Conservation (phyloP, 2,329 filamentous ascomycete genomes). For the Pseudogymnoascus sp. region DNA sequence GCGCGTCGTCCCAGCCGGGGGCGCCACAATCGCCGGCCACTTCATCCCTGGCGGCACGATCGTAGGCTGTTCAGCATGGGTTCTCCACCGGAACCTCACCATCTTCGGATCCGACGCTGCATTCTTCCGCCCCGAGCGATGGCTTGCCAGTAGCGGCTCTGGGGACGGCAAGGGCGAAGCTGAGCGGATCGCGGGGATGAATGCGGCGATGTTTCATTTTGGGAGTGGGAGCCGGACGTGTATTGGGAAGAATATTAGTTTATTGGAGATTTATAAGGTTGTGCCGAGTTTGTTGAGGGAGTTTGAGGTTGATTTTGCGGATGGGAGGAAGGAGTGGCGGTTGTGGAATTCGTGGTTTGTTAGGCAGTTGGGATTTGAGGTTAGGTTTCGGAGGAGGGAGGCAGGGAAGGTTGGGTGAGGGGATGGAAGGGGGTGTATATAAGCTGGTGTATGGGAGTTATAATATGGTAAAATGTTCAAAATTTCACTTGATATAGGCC, state of each 20-base stretch:
- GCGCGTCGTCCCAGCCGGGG: slow-evolving; percentile 60
- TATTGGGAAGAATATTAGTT: slow-evolving; percentile 59
- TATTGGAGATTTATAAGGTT: slow-evolving; percentile 58
- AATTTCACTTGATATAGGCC: neutral
- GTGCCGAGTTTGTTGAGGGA: slow-evolving; percentile 54
- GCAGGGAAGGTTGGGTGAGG: too few relatives aligned
- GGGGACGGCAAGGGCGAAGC: slow-evolving; percentile 36
- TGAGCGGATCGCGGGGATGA: slow-evolving; percentile 57
- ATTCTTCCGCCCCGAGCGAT: slow-evolving; percentile 60
- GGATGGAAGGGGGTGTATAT: neutral
- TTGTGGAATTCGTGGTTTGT: slow-evolving; percentile 58
- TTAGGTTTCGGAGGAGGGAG: slow-evolving; percentile 22
- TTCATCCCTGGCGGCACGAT: slow-evolving; percentile 63
- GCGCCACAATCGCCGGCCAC: slow-evolving; percentile 54
- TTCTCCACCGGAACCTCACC: slow-evolving; percentile 60
- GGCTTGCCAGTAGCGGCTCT: slow-evolving; percentile 40
- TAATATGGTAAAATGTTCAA: neutral
- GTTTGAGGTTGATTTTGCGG: slow-evolving; percentile 54
- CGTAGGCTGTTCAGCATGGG: slow-evolving; percentile 69
- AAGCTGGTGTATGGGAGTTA: neutral
- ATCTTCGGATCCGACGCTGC: slow-evolving; percentile 65
- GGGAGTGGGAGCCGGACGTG: slow-evolving; percentile 65
- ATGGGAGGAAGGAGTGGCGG: slow-evolving; percentile 50
- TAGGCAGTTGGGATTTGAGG: slow-evolving; percentile 49
- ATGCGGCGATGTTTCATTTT: slow-evolving; percentile 65